A percentile compares a stretch with the other conserved stretches of the same genome.
These are phyloP conservation scores for Dryas octopetala DNA, from an alignment of 306 rosid species.

Conservation along the genomic window DNA sequence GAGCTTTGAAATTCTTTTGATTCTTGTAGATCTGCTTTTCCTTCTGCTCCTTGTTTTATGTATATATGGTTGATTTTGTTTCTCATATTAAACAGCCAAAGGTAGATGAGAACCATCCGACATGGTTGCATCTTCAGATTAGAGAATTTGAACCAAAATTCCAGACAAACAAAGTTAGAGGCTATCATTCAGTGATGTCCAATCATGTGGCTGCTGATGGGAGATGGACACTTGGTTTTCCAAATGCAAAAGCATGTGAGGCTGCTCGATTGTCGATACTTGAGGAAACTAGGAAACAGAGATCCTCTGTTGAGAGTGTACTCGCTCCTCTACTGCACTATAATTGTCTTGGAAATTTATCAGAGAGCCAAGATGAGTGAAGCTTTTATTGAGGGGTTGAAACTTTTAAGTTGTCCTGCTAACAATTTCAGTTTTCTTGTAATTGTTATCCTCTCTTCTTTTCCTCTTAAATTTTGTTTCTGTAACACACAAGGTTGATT, in stretches of 20 bases:
- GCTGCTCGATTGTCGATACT: constrained; percentile 52
- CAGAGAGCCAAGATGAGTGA: constrained; percentile 36
- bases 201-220: constrained; percentile 55
- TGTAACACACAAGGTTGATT: neutral
- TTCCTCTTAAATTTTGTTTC: constrained; percentile 3
- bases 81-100: constrained; percentile 57
- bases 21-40: neutral
- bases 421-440: constrained; percentile 6
- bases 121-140: constrained; percentile 78
- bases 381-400: constrained; percentile 16
- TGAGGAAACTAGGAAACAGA: constrained; percentile 62
- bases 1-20: constrained; percentile 6
- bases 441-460: neutral
- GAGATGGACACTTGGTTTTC: constrained; percentile 82
- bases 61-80: neutral
- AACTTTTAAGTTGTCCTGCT: constrained; percentile 24
- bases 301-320: constrained; percentile 54
- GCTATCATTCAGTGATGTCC: constrained; percentile 31
- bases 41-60: neutral
- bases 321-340: constrained; percentile 61
- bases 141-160: constrained; percentile 62
- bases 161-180: constrained; percentile 36
- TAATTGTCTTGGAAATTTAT: constrained; percentile 33
- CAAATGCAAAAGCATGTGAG: constrained; percentile 58
- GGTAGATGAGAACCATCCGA: constrained; percentile 58